These are phyloP conservation scores for Aspergillus persii DNA, from an alignment of 2,329 filamentous ascomycete genomes.

Conservation along the genomic window DNA sequence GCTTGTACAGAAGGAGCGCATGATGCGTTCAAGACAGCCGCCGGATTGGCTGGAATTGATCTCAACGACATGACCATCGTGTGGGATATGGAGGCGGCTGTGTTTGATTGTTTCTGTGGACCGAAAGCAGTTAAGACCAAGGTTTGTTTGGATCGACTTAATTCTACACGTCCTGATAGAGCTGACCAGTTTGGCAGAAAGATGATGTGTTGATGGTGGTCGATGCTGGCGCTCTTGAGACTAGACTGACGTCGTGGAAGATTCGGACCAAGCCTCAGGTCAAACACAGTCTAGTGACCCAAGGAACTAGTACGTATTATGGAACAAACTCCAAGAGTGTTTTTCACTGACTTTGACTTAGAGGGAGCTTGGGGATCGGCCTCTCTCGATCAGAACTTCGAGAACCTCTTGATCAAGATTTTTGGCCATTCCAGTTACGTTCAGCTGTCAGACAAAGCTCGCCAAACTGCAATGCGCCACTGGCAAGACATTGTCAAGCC, in stretches of 20 bases:
- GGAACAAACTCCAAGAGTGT: neutral
- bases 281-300: constrained; percentile 6
- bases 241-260: too few species aligned
- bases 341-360: constrained; percentile 4
- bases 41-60: too few species aligned
- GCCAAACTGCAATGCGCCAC: constrained; percentile 25
- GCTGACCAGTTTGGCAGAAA: neutral
- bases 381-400: constrained; percentile 29
- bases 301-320: constrained; percentile 23
- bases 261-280: too few species aligned
- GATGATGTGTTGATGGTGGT: neutral
- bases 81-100: too few species aligned
- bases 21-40: too few species aligned
- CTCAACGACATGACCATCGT: too few species aligned
- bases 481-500: constrained; percentile 33
- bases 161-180: too few species aligned
- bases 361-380: constrained; percentile 32
- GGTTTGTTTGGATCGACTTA: too few species aligned
- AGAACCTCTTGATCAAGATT: constrained; percentile 19
- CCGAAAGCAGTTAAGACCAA: too few species aligned
- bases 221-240: neutral
- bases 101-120: too few species aligned
- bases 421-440: constrained; percentile 27
- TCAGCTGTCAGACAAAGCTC: constrained; percentile 11
- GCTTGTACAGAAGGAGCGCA: too few species aligned